A percentile compares a stretch with the other conserved stretches of the same genome.
phyloP scores from a whole-genome alignment of 2,329 filamentous ascomycete genomes.

The Diaporthe batatas region DNA sequence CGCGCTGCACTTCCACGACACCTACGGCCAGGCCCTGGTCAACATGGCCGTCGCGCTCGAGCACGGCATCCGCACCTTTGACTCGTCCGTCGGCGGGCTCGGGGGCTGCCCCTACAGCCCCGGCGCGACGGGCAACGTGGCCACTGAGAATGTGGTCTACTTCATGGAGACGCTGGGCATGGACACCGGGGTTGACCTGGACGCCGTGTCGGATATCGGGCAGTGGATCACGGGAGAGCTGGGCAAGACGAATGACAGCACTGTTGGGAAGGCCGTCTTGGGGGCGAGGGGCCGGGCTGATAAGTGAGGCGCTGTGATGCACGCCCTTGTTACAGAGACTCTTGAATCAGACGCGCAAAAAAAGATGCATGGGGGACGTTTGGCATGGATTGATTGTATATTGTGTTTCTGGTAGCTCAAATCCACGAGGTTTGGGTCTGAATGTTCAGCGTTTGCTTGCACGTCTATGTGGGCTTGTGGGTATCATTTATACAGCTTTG shows the following conservation, averaged over 20 bases:
- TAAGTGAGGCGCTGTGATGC: neutral
- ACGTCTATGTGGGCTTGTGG: neutral
- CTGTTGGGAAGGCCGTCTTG: conserved; percentile 75
- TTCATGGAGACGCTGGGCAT: conserved; percentile 81
- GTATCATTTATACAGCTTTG: neutral
- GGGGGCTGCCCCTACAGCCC: conserved; percentile 89
- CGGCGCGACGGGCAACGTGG: conserved; percentile 87
- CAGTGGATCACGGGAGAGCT: conserved; percentile 78
- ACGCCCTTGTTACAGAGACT: neutral
- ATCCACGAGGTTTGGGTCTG: neutral
- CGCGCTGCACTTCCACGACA: conserved; percentile 91
- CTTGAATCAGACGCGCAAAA: neutral
- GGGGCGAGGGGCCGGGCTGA: conserved; percentile 56
- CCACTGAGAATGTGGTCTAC: conserved; percentile 87
- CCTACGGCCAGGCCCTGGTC: conserved; percentile 86
- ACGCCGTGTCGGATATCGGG: conserved; percentile 76
- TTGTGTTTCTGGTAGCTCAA: neutral
- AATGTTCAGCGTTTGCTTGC: neutral
- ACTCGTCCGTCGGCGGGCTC: conserved; percentile 82
- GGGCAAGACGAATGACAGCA: conserved; percentile 73
- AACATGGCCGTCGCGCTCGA: conserved; percentile 84
- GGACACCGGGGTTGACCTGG: conserved; percentile 78
- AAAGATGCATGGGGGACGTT: neutral
- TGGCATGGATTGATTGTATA: neutral
- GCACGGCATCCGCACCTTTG: conserved; percentile 83